Base-by-base conservation (phyloP, 1,139 yeast genomes). In the Geotrichum reessii region DNA sequence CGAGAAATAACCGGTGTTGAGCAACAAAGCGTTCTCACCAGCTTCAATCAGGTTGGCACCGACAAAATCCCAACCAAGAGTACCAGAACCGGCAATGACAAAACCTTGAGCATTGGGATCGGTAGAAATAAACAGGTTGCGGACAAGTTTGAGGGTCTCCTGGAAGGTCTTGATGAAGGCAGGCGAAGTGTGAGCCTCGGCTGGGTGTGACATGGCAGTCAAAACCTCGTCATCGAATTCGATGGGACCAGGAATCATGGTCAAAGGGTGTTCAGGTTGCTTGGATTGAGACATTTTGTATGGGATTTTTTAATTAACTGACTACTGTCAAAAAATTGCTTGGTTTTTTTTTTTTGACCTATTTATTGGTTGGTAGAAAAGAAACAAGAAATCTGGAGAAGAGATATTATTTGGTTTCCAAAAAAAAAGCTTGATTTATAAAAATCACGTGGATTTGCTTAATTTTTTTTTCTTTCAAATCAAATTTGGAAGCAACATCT, bases 191-290 rank as follows among this genome's bases (percentile, higher is more conserved):
- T 91, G 98, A 19, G 96, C 87, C 68, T 88, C 85, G 5, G 96
- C 85, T 37, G 93, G 95, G 51, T 89, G 86, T 50, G 91, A 77
- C 87, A 88, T 86, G 58, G 97, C 96, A 52, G 78, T 77, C 66
- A 88, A 81, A 55, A 92, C 98, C 62, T 78, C 82, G 66, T 87
- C 90, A 56, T 92, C 85, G 73, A 92, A 85, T 73, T 88, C 95
- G 71, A 92, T 87, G 62, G 98, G 97, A 54, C 98, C 98, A 47
- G 97, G 98, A 66, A 91, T 88, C 78, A 91, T 77, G 67, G 91
- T 80, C 73, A 83, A 76, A 65, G 79, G 79, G 70, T 81, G 85
- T 28, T 55, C 44, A 50, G 59, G 52, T 42, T 58, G 61, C n/a
- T 56, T 56, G 11, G 57, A 33, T 53, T 58, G 61, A 42, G 61